Conservation (phyloP, 495 filamentous ascomycete genomes). For the Trypethelium eluteriae region DNA sequence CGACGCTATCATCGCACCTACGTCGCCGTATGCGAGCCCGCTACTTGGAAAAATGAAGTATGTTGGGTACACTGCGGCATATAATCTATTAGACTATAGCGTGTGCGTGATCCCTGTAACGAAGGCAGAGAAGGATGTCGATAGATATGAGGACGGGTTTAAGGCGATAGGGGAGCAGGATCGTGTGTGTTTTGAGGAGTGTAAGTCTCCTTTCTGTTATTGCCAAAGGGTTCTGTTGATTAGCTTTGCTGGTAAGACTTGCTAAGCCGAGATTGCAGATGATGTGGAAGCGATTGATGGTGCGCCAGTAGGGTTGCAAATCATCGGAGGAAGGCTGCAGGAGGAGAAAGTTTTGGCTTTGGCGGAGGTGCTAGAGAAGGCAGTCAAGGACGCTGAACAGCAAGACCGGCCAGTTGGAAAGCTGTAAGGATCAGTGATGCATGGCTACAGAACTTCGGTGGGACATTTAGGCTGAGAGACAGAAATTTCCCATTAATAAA, state of each 20-base stretch:
- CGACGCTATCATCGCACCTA: conserved; percentile 28
- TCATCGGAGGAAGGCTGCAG: conserved; percentile 12
- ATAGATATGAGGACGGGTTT: conserved; percentile 38
- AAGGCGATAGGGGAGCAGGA: conserved; percentile 40
- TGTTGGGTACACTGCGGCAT: conserved; percentile 30
- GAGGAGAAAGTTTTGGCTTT: conserved; percentile 21
- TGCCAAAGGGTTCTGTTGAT: background rate
- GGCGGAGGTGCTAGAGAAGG: conserved; percentile 14
- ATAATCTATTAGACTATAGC: conserved; percentile 29
- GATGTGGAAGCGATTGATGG: conserved; percentile 13
- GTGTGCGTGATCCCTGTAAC: background rate
- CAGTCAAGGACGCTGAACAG: background rate
- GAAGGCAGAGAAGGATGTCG: conserved; percentile 44
- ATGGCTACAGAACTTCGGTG: background rate
- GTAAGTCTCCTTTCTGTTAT: conserved; percentile 39
- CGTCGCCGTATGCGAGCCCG: conserved; percentile 27
- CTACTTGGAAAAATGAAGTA: conserved; percentile 26
- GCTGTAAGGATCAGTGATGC: background rate
- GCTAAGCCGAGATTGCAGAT: background rate
- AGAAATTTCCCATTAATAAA: conserved; percentile 10
- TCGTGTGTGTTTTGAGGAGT: conserved; percentile 40
- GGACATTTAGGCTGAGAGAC: background rate
- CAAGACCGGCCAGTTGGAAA: background rate
- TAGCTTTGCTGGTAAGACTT: background rate
- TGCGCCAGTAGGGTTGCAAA: conserved; percentile 16